Evolutionary conservation across 257 asterid genomes (phyloP), one percentile per base, ranked within the genome.

Genomic region (Cordia subcordata): DNA sequence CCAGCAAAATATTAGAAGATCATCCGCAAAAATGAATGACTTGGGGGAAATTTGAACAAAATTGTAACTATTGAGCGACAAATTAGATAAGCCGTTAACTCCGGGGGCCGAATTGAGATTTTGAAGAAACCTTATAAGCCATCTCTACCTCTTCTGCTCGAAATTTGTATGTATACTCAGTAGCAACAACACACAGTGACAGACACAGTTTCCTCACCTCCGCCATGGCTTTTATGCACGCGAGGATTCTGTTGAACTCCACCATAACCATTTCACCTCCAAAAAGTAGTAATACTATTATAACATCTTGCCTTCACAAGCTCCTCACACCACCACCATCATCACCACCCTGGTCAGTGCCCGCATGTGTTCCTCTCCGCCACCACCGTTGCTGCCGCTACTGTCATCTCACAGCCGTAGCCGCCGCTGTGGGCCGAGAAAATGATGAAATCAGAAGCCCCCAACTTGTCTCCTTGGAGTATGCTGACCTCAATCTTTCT

Each of bases 401-500:
- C 53, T 57, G 32, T 13, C 42, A n/a, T 42, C 8, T 4, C 4
- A 4, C 14, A 11, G 47, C 12, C 57, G 49, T 46, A 53, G 19
- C 46, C 42, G 49, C 60, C 37, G 15, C 23, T 12, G 27, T 50
- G 21, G 57, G 10, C 44, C 20, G 47, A 53, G 60, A 55, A 57
- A 11, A n/a, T 56, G 22, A 50, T 27, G 32, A 15, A 62, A 67
- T 62, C 40, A 63, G 77, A 52, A 90, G 96, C 76, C 72, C 82
- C 1, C 55, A 72, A 51, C 86, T 88, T 37, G 93, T 92, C 23
- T 75, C 87, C n/a, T 68, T 81, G 64, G 96, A 92, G 69, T 92
- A 86, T 71, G 88, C 91, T 27, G 90, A 86, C 65, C 98, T 92
- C 62, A 78, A 81, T 72, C 90, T 88, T 56, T 46, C 90, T 38